Percentiles rank a stretch among this genome's conserved stretches.
phyloP scores from a whole-genome alignment of 768 basidiomycete genomes.

The Lyophyllum shimeji region DNA sequence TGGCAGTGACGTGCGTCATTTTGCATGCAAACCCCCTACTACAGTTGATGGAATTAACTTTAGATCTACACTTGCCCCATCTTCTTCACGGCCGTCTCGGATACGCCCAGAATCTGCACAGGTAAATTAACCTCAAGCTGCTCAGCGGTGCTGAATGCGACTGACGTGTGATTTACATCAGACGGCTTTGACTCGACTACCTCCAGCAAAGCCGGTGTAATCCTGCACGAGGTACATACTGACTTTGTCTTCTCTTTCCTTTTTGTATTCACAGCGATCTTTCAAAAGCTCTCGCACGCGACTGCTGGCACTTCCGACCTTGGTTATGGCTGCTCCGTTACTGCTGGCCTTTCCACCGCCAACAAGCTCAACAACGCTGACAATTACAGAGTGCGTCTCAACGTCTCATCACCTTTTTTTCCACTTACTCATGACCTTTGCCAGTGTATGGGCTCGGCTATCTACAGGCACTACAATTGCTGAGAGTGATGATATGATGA shows the following conservation, averaged over 20 bases:
- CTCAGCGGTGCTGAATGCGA: not conserved
- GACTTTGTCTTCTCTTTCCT: not conserved
- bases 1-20: slow-evolving; percentile 1
- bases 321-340: slow-evolving; percentile 10
- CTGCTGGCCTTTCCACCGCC: slow-evolving; percentile 1
- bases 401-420: not conserved
- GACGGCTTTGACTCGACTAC: slow-evolving; percentile 6
- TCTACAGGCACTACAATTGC: slow-evolving; percentile 12
- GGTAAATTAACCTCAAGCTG: not conserved
- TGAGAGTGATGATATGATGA: not conserved
- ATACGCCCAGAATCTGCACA: slow-evolving; percentile 7
- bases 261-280: not conserved
- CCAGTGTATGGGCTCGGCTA: slow-evolving; percentile 9
- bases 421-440: not conserved
- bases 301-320: slow-evolving; percentile 4
- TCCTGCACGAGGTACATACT: slow-evolving; percentile 5
- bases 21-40: not conserved
- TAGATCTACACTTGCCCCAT: slow-evolving; percentile 9
- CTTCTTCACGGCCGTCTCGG: slow-evolving; percentile 3
- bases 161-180: not conserved
- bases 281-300: slow-evolving; percentile 7
- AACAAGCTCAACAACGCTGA: slow-evolving; percentile 9
- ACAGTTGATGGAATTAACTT: not conserved
- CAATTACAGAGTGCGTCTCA: slow-evolving; percentile 6
- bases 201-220: slow-evolving; percentile 8